Base-by-base conservation (phyloP, 768 basidiomycete species). In the Trametes punicea region DNA sequence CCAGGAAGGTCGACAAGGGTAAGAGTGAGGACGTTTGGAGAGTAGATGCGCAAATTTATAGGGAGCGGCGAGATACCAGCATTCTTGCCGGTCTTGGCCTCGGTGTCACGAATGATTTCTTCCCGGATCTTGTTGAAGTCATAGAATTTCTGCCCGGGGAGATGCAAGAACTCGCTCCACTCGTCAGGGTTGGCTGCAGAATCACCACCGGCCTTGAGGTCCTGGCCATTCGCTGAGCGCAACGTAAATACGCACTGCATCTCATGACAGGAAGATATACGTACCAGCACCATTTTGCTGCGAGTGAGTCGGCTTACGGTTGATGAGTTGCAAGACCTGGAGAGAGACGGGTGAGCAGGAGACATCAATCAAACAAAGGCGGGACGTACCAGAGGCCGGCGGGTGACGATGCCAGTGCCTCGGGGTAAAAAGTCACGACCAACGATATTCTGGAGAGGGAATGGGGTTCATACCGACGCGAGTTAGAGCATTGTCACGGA, bases 131-230 rank as follows among this genome's bases (percentile, higher is more conserved):
- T 95, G 73, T 85, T 80, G 75, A 99, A 99, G 76, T 99, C 96
- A 71, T 87, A 92, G 74, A 98, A 95, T 74, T 98, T 99, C 76
- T 98, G 90, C 57, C 90, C 90, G 0, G 96, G 97, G 34, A 98
- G 81, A 65, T 94, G 93, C 27, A 98, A 78, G 80, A 99, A 99
- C 73, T 99, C 97, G 64, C 96, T 97, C 97, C 97, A 99, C 72
- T 98, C 97, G 64, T 97, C 85, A 52, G 85, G 77, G 70, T 98
- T 98, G 72, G 88, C 91, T 26, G 82, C 77, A 59, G 87, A 85
- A 74, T 90, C 90, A 27, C 57, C 51, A 10, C 50, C 51, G 4
- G 51, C 6, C 41, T 59, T 59, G 29, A 59, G 23, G 38, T 59
- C 58, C 26, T 73, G 69, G 10, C 77, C 76, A 62, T 80, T 59